phyloP scores from a whole-genome alignment of 2,329 filamentous ascomycete genomes.

The Hymenoscyphus fraxineus region DNA sequence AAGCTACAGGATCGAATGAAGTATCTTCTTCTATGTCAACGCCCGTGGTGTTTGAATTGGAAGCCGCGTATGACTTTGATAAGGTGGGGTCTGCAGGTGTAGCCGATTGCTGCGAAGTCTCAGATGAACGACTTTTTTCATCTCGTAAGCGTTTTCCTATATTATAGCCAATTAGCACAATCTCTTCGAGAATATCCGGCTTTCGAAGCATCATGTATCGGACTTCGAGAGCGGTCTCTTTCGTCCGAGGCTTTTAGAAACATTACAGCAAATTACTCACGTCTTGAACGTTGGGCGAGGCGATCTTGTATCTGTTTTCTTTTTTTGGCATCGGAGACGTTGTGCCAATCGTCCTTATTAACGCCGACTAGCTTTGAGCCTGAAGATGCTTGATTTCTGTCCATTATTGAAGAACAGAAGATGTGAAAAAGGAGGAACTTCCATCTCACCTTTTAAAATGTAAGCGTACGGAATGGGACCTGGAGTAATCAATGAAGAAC shows the following conservation, averaged over 20 bases:
- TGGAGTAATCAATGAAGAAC: not conserved
- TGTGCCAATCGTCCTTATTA: conserved; percentile 16
- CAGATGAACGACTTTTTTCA: not conserved
- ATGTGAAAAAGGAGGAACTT: not conserved
- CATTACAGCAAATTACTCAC: conserved; percentile 14
- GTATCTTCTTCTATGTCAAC: not conserved
- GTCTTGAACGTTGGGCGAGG: conserved; percentile 23
- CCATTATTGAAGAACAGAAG: not conserved
- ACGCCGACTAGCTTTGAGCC: not conserved
- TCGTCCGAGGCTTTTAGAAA: not conserved
- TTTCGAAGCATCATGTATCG: not conserved
- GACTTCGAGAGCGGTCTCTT: not conserved
- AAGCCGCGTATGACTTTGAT: not conserved
- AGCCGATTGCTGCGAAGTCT: not conserved
- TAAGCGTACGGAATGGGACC: not conserved
- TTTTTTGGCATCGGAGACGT: conserved; percentile 19
- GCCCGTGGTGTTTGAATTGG: not conserved
- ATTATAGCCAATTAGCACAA: not conserved
- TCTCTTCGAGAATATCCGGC: not conserved
- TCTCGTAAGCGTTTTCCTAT: not conserved
- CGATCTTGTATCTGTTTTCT: conserved; percentile 26
- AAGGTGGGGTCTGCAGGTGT: not conserved
- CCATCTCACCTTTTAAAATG: not conserved
- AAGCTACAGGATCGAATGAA: not conserved
- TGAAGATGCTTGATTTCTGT: not conserved